Base-by-base conservation (phyloP, 352 stramenopile species). In the Pythium scleroteichum region DNA sequence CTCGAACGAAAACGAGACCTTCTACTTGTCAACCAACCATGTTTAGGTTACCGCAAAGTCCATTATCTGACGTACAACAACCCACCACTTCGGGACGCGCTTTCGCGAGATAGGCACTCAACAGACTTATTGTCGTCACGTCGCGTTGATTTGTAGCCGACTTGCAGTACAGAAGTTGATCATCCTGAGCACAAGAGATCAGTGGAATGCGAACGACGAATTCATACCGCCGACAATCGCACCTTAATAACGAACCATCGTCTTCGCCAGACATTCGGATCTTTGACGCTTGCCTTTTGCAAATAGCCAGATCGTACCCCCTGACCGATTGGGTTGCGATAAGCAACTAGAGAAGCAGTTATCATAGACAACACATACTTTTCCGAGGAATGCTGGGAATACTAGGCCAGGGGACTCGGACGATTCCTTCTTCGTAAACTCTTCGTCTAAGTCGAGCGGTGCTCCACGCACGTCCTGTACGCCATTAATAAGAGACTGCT, bases 221-320 rank as follows among this genome's bases (percentile, higher is more conserved):
- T 35, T 10, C 29, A 35, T 35, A 5, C 5, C 5, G 10, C 29
- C 5, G 5, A 35, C 29, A 1, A 10, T 35, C 62, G 6, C 33
- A 82, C 73, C 64, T 92, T 94, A 53, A 94, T 73, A 54, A 94
- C 85, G 67, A 94, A 94, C 85, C 85, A 94, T 14, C 85, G 82
- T 64, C 87, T 88, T 38, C 83, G 78, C 85, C 85, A 94, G 22
- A 94, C 69, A 41, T 85, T 92, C 3, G 79, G 57, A 45, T 93
- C 76, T 33, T 86, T 90, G 26, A 89, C 71, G 47, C 85, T 94
- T 16, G 78, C 82, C 55, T 94, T 94, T 55, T 94, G 84, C 46
- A 94, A 66, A 41, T 91, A 90, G 0, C 85, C 85, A 12, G 76
- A 91, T 38, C 86, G 83, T 16, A 91, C 72, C 29, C 85, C 85